A percentile compares a stretch with the other conserved stretches of the same genome.
These are phyloP conservation scores for Penicillium daleae DNA, from an alignment of 495 filamentous ascomycete genomes.

Conservation along the genomic window DNA sequence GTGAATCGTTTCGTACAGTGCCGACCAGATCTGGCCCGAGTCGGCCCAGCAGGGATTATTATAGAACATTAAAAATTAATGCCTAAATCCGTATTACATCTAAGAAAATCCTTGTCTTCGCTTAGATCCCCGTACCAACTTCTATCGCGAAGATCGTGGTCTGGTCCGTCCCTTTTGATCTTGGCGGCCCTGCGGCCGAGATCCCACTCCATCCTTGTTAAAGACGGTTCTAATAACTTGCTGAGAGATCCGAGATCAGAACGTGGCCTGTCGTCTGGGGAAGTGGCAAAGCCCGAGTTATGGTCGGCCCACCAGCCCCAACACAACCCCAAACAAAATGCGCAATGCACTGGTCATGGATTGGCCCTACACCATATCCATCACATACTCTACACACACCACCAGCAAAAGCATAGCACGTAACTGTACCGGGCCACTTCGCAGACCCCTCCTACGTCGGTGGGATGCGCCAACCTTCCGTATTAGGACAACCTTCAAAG, in stretches of 20 bases:
- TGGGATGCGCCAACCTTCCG: slow-evolving; percentile 1
- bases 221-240: background rate
- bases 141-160: background rate
- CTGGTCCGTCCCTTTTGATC: background rate
- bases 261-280: slow-evolving; percentile 6
- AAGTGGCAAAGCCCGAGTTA: slow-evolving; percentile 3
- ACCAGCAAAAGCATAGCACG: background rate
- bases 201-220: background rate
- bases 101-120: background rate
- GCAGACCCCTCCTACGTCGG: background rate
- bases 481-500: background rate
- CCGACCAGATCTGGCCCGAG: background rate
- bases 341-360: slow-evolving; percentile 8
- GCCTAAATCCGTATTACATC: background rate
- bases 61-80: too few species aligned
- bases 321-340: background rate
- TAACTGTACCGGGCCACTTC: background rate
- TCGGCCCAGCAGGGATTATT: background rate
- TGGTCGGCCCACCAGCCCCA: slow-evolving; percentile 4
- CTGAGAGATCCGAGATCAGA: background rate
- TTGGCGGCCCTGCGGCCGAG: background rate
- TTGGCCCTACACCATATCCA: background rate
- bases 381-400: background rate
- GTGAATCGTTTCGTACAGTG: background rate
- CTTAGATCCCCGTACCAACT: slow-evolving; percentile 4